Evolutionary conservation across 306 rosid genomes (phyloP).

Genomic region (Trifolium dubium): DNA sequence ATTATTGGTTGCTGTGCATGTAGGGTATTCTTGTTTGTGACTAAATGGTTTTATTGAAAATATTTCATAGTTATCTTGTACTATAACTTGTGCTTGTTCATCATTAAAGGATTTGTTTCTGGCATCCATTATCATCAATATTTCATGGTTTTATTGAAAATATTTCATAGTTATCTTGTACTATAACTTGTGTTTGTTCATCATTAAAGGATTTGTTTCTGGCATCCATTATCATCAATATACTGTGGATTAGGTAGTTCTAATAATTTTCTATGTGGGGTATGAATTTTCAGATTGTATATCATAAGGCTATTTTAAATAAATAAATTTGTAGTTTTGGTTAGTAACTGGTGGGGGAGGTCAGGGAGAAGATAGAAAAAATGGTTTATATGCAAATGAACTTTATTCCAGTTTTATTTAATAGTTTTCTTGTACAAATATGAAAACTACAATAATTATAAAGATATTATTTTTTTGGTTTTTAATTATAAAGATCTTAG

Average conservation of each 20-base stretch:
- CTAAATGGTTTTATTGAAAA: slow-evolving; percentile 12
- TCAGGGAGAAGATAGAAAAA: slow-evolving; percentile 2
- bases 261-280: slow-evolving; percentile 28
- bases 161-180: slow-evolving; percentile 21
- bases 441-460: not conserved
- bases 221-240: slow-evolving; percentile 36
- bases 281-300: slow-evolving; percentile 17
- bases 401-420: slow-evolving; percentile 35
- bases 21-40: slow-evolving; percentile 14
- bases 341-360: not conserved
- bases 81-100: slow-evolving; percentile 33
- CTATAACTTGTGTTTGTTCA: slow-evolving; percentile 33
- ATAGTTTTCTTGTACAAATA: slow-evolving; percentile 5
- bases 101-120: slow-evolving; percentile 32
- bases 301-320: too few relatives aligned
- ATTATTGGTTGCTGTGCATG: slow-evolving; percentile 36
- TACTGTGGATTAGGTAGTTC: slow-evolving; percentile 26
- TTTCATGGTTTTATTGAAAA: slow-evolving; percentile 7
- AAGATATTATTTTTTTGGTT: too few relatives aligned
- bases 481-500: too few relatives aligned
- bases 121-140: slow-evolving; percentile 38
- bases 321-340: too few relatives aligned
- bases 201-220: slow-evolving; percentile 32
- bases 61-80: slow-evolving; percentile 21
- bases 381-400: slow-evolving; percentile 15